Evolutionary conservation across 208 protist species (phyloP), one percentile per base, ranked within the genome.

Genomic region (Tetramitus jugosus): DNA sequence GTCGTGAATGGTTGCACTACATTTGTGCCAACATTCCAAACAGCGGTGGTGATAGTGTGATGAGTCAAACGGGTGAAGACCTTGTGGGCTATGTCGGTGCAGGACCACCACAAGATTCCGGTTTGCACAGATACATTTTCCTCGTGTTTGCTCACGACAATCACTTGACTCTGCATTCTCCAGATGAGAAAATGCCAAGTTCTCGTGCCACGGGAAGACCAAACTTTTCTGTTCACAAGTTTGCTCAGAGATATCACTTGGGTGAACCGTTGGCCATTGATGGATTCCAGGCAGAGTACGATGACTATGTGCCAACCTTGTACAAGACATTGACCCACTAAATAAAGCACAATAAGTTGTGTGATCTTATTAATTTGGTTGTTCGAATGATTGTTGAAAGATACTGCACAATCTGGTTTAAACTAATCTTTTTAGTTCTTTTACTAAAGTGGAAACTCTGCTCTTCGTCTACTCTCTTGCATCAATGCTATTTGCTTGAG

Each of bases 121-220:
- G 80, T 33, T 52, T 76, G 23, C 80, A 83, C 61, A 79, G 80
- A 40, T 83, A 83, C 40, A 69, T 81, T 4, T 82, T 83, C 71
- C 14, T 80, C 0, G 23, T 82, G 20, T 75, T 64, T 29, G 23
- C 78, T 29, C 76, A 79, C 35, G n/a, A 7, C 0, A 29, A 35
- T 33, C 29, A 74, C 2, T 31, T 60, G 43, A 14, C 17, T 52
- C 8, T 60, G 52, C 1, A 1, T 29, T 14, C 17, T 29, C 52
- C 17, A 29, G 23, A 60, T 60, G 17, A 26, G 52, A 26, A 26
- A 60, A 14, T 26, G 17, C 29, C 52, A 26, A 52, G n/a, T 52
- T n/a, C n/a, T n/a, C n/a, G n/a, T n/a, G n/a, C n/a, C n/a, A n/a
- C 17, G 8, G 29, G 64, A 29, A 14, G 64, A 31, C 23, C 43